Conservation (phyloP, 805 yeast species). For the Lachancea thermotolerans region DNA sequence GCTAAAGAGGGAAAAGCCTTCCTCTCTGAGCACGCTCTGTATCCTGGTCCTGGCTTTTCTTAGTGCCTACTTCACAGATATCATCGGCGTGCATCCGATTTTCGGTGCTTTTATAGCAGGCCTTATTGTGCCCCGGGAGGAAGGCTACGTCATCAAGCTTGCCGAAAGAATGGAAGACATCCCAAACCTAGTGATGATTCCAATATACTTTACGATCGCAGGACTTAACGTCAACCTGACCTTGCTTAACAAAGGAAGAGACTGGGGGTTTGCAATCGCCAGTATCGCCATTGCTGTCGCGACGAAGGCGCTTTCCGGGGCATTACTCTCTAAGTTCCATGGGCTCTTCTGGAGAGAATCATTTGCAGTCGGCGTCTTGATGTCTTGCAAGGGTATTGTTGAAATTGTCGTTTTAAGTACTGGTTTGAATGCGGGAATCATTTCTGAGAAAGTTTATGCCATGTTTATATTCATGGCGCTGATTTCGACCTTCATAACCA, state of each 20-base stretch:
- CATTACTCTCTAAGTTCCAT: slow-evolving; percentile 52
- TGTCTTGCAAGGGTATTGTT: slow-evolving; percentile 87
- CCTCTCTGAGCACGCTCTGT: slow-evolving; percentile 51
- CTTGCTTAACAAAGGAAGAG: slow-evolving; percentile 52
- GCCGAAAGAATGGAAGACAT: slow-evolving; percentile 74
- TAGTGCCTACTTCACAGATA: slow-evolving; percentile 74
- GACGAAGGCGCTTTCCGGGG: slow-evolving; percentile 64
- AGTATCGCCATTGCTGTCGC: slow-evolving; percentile 59
- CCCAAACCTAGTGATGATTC: slow-evolving; percentile 63
- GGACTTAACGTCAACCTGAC: slow-evolving; percentile 69
- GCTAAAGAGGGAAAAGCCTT: slow-evolving; percentile 52
- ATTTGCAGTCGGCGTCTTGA: slow-evolving; percentile 66
- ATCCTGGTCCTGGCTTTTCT: slow-evolving; percentile 51
- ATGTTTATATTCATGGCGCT: slow-evolving; percentile 83
- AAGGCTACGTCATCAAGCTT: slow-evolving; percentile 60
- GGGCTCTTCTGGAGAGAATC: slow-evolving; percentile 71
- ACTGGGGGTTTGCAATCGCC: slow-evolving; percentile 74
- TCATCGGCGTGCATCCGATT: slow-evolving; percentile 80
- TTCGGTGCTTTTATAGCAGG: slow-evolving; percentile 83
- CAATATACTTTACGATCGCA: slow-evolving; percentile 73
- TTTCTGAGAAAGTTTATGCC: slow-evolving; percentile 57
- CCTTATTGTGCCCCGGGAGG: slow-evolving; percentile 66
- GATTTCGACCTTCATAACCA: slow-evolving; percentile 69
- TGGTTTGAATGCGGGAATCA: slow-evolving; percentile 66
- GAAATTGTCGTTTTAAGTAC: slow-evolving; percentile 73